A percentile compares a stretch with the other conserved stretches of the same genome.
These are phyloP conservation scores for Epichloe glyceriae DNA, from an alignment of 2,329 filamentous ascomycete genomes.

Conservation along the genomic window DNA sequence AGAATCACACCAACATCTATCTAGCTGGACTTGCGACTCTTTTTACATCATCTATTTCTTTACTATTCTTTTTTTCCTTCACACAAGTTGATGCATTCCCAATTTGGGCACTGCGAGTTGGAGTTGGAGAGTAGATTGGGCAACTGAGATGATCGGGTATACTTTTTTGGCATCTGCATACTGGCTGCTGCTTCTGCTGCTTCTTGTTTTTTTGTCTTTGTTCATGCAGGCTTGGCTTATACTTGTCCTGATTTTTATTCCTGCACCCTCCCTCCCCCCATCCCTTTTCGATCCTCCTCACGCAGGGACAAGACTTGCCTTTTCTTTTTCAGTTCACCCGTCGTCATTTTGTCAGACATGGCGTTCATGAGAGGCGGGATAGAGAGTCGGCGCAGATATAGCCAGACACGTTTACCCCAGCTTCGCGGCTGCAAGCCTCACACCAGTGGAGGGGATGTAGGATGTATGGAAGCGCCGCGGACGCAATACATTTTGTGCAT, in stretches of 20 bases:
- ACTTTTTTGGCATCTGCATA: slow-evolving; percentile 10
- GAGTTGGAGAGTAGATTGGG: slow-evolving; percentile 6
- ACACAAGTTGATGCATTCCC: neutral
- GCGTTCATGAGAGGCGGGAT: slow-evolving; percentile 2
- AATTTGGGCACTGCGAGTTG: neutral
- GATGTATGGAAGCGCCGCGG: neutral
- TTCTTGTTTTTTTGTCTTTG: neutral
- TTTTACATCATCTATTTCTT: neutral
- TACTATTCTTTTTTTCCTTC: neutral
- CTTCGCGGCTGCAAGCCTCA: slow-evolving; percentile 2
- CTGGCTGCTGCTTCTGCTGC: neutral
- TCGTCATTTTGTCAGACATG: slow-evolving; percentile 4
- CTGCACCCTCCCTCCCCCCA: neutral
- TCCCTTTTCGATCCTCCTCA: neutral
- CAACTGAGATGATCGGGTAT: slow-evolving; percentile 1
- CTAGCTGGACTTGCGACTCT: neutral
- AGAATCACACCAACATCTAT: neutral
- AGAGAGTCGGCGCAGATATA: neutral
- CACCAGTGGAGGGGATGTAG: neutral
- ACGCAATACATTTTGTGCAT: slow-evolving; percentile 2
- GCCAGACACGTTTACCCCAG: neutral
- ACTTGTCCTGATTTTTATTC: neutral
- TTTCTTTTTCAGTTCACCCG: neutral
- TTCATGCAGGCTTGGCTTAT: neutral
- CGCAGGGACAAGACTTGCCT: neutral